Evolutionary conservation across 176 grass and related monocot species (phyloP).

Genomic region (Lolium multiflorum): DNA sequence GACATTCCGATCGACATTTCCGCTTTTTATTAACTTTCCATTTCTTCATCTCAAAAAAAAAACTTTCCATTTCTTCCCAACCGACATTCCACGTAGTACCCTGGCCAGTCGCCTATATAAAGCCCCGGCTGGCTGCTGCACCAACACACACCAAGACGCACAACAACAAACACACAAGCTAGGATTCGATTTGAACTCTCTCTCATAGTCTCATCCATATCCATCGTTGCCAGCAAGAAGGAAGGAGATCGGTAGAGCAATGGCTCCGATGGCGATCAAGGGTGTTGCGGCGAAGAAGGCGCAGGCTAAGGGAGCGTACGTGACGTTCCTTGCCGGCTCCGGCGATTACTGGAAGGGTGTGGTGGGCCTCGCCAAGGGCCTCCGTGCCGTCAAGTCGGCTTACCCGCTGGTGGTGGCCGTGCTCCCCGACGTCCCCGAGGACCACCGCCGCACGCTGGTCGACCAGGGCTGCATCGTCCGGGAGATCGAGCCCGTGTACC

Average conservation of each 20-base stretch:
- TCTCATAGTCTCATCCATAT: not conserved
- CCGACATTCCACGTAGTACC: not conserved
- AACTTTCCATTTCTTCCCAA: not conserved
- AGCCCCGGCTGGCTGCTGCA: not conserved
- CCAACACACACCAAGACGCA: not conserved
- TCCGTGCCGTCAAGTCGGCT: not conserved
- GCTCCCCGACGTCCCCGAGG: not conserved
- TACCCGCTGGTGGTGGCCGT: not conserved
- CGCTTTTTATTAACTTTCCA: not conserved
- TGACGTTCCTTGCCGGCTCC: slow-evolving; percentile 77
- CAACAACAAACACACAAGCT: not conserved
- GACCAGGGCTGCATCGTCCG: not conserved
- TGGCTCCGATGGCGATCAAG: slow-evolving; percentile 13
- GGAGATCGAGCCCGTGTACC: slow-evolving; percentile 66
- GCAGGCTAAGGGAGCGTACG: slow-evolving; percentile 50
- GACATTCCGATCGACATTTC: not conserved
- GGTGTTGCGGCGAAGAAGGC: not conserved
- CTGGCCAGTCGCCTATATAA: not conserved
- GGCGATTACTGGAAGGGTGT: slow-evolving; percentile 70
- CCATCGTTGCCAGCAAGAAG: not conserved
- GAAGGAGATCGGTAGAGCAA: not conserved
- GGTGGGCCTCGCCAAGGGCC: not conserved
- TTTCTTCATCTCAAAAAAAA: no score
- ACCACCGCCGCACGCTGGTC: not conserved
- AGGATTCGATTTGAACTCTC: not conserved